phyloP scores from a whole-genome alignment of 768 basidiomycete species.

The Tylopilus plumbeoviolaceoides region DNA sequence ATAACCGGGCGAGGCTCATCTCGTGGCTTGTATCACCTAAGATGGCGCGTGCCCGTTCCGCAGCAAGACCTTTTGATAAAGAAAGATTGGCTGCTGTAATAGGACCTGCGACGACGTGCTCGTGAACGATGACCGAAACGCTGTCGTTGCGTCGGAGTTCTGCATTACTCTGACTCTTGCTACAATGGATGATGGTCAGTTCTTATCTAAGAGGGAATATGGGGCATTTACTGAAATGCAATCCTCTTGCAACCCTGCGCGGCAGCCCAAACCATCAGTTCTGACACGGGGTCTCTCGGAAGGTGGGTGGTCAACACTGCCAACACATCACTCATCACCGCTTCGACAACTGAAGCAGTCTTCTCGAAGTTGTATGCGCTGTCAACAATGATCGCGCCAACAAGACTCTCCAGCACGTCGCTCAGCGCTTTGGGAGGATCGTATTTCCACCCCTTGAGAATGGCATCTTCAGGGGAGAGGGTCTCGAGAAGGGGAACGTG shows the following conservation, averaged over 20 bases:
- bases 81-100: slow-evolving; percentile 52
- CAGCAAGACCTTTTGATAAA: slow-evolving; percentile 65
- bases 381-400: slow-evolving; percentile 84
- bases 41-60: slow-evolving; percentile 55
- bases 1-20: slow-evolving; percentile 41
- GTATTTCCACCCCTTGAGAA: slow-evolving; percentile 71
- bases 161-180: slow-evolving; percentile 42
- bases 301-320: slow-evolving; percentile 54
- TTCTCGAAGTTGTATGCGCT: slow-evolving; percentile 70
- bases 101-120: slow-evolving; percentile 51
- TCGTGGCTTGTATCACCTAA: slow-evolving; percentile 47
- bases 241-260: slow-evolving; percentile 52
- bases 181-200: slow-evolving; percentile 12
- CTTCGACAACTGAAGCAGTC: slow-evolving; percentile 55
- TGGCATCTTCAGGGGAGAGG: slow-evolving; percentile 55
- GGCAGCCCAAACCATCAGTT: slow-evolving; percentile 65
- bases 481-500: slow-evolving; percentile 58
- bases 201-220: background rate
- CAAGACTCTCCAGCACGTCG: slow-evolving; percentile 80
- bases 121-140: slow-evolving; percentile 59
- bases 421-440: slow-evolving; percentile 84
- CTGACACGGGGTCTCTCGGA: slow-evolving; percentile 68
- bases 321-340: slow-evolving; percentile 65
- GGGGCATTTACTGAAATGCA: slow-evolving; percentile 40
- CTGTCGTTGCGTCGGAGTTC: slow-evolving; percentile 46